Conservation (phyloP, 2,329 filamentous ascomycete genomes). For the Tetracladium maxilliforme region DNA sequence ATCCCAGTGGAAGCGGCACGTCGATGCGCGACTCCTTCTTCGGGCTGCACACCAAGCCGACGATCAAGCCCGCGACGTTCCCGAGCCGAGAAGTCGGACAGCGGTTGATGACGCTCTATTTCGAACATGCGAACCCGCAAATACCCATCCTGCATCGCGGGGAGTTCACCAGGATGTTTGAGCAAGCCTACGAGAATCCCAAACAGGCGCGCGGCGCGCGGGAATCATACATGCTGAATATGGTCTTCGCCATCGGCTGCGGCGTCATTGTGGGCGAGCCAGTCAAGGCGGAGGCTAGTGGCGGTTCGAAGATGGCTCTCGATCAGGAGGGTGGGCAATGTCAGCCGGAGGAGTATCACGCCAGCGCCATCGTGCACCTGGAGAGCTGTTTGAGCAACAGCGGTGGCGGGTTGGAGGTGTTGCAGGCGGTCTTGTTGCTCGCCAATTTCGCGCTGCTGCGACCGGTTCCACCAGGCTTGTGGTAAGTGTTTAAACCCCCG, state of each 20-base stretch:
- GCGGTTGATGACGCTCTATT: conserved; percentile 70
- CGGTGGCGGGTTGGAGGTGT: conserved; percentile 79
- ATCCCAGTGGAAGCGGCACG: conserved; percentile 40
- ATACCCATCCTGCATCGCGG: conserved; percentile 82
- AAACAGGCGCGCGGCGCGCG: conserved; percentile 53
- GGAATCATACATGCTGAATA: conserved; percentile 89
- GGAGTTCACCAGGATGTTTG: conserved; percentile 82
- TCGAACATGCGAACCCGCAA: conserved; percentile 92
- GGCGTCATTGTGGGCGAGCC: conserved; percentile 72
- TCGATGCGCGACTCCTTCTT: conserved; percentile 95
- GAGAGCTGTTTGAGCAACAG: conserved; percentile 67
- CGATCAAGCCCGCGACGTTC: conserved; percentile 73
- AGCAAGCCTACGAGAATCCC: conserved; percentile 58
- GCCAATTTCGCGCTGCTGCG: conserved; percentile 84
- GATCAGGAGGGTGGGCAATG: conserved; percentile 31
- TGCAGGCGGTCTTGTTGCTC: conserved; percentile 83
- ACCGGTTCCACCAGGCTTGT: conserved; percentile 83
- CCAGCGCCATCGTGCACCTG: conserved; percentile 81
- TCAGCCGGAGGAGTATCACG: conserved; percentile 92
- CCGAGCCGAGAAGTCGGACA: conserved; percentile 62
- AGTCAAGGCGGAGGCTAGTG: conserved; percentile 23
- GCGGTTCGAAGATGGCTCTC: conserved; percentile 3
- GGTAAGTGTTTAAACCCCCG: too few species aligned
- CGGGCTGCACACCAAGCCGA: conserved; percentile 82
- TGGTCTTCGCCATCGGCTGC: conserved; percentile 91